These are phyloP conservation scores for Onygena corvina DNA, from an alignment of 2,329 filamentous ascomycete species.

Conservation along the genomic window DNA sequence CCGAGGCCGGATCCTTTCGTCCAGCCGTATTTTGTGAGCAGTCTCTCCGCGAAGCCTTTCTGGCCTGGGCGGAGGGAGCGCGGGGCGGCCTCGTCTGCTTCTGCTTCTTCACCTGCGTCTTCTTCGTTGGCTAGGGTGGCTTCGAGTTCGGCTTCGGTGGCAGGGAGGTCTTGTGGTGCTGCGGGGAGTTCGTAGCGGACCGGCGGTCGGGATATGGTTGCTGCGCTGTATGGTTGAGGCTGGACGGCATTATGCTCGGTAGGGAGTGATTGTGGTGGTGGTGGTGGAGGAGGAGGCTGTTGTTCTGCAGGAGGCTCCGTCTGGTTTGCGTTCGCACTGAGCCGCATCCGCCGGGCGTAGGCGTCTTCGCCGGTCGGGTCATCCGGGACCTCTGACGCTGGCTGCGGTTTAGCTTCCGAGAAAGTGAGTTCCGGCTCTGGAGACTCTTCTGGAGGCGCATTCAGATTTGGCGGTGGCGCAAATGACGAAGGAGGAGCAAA, in stretches of 20 bases:
- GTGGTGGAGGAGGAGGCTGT: slow-evolving; percentile 14
- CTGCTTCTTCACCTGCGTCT: slow-evolving; percentile 24
- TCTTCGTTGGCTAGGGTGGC: slow-evolving; percentile 33
- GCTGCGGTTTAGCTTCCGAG: slow-evolving; percentile 21
- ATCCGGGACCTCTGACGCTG: slow-evolving; percentile 40
- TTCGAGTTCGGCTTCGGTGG: slow-evolving; percentile 43
- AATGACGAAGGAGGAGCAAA: slow-evolving; percentile 42
- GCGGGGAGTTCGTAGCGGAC: slow-evolving; percentile 56
- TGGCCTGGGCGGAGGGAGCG: slow-evolving; percentile 63
- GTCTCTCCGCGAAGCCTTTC: slow-evolving; percentile 69
- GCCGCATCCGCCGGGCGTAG: slow-evolving; percentile 50
- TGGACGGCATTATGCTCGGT: slow-evolving; percentile 14
- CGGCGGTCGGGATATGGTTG: slow-evolving; percentile 64
- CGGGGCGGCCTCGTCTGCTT: slow-evolving; percentile 28
- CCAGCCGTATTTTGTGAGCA: slow-evolving; percentile 93
- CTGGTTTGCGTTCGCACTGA: slow-evolving; percentile 37
- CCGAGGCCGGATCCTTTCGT: slow-evolving; percentile 77
- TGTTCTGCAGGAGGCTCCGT: slow-evolving; percentile 21
- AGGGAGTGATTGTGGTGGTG: slow-evolving; percentile 14
- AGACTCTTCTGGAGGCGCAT: slow-evolving; percentile 25
- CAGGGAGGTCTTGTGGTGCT: slow-evolving; percentile 41
- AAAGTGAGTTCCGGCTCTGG: slow-evolving; percentile 11
- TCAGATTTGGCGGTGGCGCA: slow-evolving; percentile 40
- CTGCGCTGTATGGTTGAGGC: slow-evolving; percentile 30
- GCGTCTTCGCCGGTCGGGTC: slow-evolving; percentile 58